Conservation (phyloP, 352 stramenopile genomes). For the Pythium volutum region DNA sequence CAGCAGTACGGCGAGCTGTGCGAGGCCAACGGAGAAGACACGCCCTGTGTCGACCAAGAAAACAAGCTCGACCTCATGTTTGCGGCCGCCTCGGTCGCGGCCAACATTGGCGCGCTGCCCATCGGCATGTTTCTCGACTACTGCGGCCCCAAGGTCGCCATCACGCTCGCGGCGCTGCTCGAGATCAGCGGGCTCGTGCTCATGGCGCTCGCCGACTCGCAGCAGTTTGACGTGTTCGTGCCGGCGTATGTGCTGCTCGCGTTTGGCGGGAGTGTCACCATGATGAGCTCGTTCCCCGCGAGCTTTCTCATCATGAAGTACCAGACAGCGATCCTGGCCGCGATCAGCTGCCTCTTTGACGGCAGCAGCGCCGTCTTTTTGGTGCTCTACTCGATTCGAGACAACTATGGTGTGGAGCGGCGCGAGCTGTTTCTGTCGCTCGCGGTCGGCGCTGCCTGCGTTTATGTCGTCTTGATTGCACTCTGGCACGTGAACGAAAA, state of each 20-base stretch:
- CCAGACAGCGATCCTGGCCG: conserved; percentile 41
- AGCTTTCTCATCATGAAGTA: conserved; percentile 40
- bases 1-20: conserved; percentile 80
- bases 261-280: conserved; percentile 38
- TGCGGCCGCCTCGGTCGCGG: conserved; percentile 70
- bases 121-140: conserved; percentile 80
- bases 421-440: conserved; percentile 36
- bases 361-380: conserved; percentile 40
- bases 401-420: conserved; percentile 24
- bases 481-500: conserved; percentile 79
- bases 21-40: conserved; percentile 21
- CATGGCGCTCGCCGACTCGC: conserved; percentile 66
- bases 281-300: conserved; percentile 48
- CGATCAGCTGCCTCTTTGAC: conserved; percentile 52
- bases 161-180: conserved; percentile 50
- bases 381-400: conserved; percentile 33
- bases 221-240: conserved; percentile 46
- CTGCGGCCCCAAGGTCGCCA: conserved; percentile 44
- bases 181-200: conserved; percentile 68
- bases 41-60: conserved; percentile 65
- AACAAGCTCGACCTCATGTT: conserved; percentile 89
- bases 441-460: conserved; percentile 31
- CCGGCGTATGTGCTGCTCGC: conserved; percentile 40
- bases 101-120: conserved; percentile 73
- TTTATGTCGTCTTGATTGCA: conserved; percentile 67